Evolutionary conservation across 306 rosid genomes (phyloP).

Genomic region (Dicorynia guianensis): DNA sequence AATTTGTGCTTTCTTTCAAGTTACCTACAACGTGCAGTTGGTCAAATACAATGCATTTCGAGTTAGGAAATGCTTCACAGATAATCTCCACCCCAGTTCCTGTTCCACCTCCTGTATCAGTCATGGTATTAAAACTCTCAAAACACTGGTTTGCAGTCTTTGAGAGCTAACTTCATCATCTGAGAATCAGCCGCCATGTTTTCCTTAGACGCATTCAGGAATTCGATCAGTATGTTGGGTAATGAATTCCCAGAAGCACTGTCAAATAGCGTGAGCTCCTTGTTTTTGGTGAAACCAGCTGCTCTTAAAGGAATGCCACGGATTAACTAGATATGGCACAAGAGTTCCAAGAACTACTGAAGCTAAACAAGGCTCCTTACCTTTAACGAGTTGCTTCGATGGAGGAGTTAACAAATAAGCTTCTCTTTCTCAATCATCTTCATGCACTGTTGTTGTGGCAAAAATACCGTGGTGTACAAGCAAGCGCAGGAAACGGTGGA

Average conservation of each 20-base stretch:
- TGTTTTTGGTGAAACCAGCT: no score
- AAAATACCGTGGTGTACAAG: slow-evolving; percentile 43
- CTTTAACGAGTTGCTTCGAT: slow-evolving; percentile 41
- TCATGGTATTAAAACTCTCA: slow-evolving; percentile 38
- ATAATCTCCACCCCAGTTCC: slow-evolving; percentile 30
- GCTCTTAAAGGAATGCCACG: slow-evolving; percentile 20
- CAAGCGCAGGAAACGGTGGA: slow-evolving; percentile 37
- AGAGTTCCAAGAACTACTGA: not conserved
- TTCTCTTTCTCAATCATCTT: slow-evolving; percentile 29
- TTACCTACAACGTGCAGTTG: slow-evolving; percentile 44
- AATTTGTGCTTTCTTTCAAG: slow-evolving; percentile 27
- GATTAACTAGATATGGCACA: not conserved
- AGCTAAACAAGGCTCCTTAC: slow-evolving; percentile 9
- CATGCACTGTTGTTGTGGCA: not conserved
- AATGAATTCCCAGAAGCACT: no score
- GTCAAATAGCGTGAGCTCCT: no score
- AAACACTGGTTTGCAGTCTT: slow-evolving; percentile 30
- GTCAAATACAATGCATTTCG: slow-evolving; percentile 47
- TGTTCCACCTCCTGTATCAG: slow-evolving; percentile 48
- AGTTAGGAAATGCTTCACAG: slow-evolving; percentile 41
- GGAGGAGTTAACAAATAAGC: slow-evolving; percentile 40
- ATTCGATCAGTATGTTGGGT: no score
- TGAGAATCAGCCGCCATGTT: slow-evolving; percentile 45
- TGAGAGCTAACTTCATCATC: not conserved
- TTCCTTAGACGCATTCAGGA: no score